Evolutionary conservation across 2,329 filamentous ascomycete genomes (phyloP).

Genomic region (Talaromyces sp.): DNA sequence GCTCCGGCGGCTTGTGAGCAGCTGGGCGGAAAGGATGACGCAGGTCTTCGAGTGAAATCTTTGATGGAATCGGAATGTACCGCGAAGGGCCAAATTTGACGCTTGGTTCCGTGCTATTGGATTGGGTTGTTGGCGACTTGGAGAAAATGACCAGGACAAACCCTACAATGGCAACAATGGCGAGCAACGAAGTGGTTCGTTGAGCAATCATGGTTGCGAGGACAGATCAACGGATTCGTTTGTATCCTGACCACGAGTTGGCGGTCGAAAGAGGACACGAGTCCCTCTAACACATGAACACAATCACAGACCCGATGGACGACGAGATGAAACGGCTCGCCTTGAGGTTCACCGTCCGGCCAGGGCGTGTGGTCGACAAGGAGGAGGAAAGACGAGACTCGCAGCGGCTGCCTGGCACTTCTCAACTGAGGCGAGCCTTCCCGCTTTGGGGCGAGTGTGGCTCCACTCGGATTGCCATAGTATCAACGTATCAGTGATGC

Average conservation of each 20-base stretch:
- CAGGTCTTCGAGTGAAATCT: slow-evolving; percentile 49
- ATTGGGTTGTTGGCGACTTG: slow-evolving; percentile 28
- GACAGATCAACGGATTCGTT: background rate
- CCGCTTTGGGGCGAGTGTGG: background rate
- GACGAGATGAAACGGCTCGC: background rate
- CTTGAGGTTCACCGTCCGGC: background rate
- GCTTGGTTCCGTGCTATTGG: slow-evolving; percentile 15
- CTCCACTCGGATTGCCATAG: background rate
- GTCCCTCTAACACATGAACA: background rate
- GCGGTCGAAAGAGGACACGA: background rate
- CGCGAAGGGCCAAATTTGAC: slow-evolving; percentile 20
- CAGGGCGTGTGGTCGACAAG: background rate
- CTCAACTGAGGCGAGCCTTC: background rate
- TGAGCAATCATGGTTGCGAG: slow-evolving; percentile 31
- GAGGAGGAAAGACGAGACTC: background rate
- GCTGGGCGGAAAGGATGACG: slow-evolving; percentile 60
- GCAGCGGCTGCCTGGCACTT: background rate
- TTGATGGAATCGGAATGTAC: slow-evolving; percentile 31
- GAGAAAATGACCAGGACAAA: slow-evolving; percentile 41
- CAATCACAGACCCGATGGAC: background rate
- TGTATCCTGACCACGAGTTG: slow-evolving; percentile 3
- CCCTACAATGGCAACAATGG: slow-evolving; percentile 38
- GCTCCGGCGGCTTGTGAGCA: slow-evolving; percentile 65
- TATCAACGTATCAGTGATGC: background rate
- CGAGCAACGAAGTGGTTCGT: slow-evolving; percentile 36